Conservation (phyloP, 169 alveolate genomes). For the Plasmodium knowlesi region DNA sequence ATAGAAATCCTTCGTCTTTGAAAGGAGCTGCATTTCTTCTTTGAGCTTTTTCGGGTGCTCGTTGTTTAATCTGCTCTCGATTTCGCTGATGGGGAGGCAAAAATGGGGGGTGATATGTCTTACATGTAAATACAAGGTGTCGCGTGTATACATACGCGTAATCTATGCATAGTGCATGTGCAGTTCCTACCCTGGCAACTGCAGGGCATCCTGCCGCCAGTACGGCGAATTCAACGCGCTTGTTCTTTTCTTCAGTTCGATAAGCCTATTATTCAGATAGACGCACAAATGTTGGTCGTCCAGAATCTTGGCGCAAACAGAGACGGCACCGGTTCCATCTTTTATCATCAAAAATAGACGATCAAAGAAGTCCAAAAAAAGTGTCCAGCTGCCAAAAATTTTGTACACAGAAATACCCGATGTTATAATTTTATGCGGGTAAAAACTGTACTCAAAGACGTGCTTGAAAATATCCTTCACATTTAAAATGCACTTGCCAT, state of each 20-base stretch:
- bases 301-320: constrained; percentile 39
- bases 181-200: constrained; percentile 39
- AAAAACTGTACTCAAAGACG: constrained; percentile 80
- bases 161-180: background rate
- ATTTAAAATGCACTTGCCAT: constrained; percentile 69
- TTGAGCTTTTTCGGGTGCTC: constrained; percentile 65
- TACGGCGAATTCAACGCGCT: constrained; percentile 18
- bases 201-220: constrained; percentile 59
- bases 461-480: constrained; percentile 70
- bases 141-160: background rate
- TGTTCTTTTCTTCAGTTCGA: constrained; percentile 51
- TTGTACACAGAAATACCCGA: constrained; percentile 82
- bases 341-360: constrained; percentile 11
- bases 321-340: constrained; percentile 13
- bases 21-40: constrained; percentile 62
- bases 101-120: background rate
- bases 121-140: background rate
- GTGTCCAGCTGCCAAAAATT: constrained; percentile 79
- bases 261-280: constrained; percentile 49
- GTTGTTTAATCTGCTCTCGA: constrained; percentile 43
- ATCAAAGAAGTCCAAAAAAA: constrained; percentile 70
- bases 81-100: constrained; percentile 14
- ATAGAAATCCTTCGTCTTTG: constrained; percentile 69
- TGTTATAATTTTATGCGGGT: constrained; percentile 77
- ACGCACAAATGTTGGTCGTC: constrained; percentile 45